Base-by-base conservation (phyloP, 2,329 filamentous ascomycete genomes). In the Pyrenochaeta sp. region DNA sequence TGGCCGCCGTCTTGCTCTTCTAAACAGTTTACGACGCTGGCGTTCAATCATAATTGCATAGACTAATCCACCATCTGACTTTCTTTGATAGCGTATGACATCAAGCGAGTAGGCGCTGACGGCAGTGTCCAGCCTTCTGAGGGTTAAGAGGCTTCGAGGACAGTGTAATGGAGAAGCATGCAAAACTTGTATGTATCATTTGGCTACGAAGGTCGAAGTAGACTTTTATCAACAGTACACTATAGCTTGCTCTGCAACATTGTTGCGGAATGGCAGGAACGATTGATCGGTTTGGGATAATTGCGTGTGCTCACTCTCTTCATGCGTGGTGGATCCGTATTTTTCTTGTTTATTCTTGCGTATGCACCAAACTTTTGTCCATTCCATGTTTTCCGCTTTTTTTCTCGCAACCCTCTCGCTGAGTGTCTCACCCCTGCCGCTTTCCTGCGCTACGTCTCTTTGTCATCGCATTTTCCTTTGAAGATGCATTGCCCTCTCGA, bases 1-100 rank as follows among this genome's bases (percentile, higher is more conserved):
- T 82, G 55, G 69, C 79, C 45, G 79, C 79, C 52, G 78, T 79
- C 65, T 71, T 82, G 64, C 75, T 82, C 60, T 71, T 81, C 54
- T 82, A 77, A 78, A 72, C 53, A 57, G 64, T 53, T 66, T 56
- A 64, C 51, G 66, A 71, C 65, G 65, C 67, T 71, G 72, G 73
- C 73, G 71, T 75, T 69, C 60, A 58, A 66, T 56, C 54, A 61
- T 66, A 67, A 64, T 72, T 74, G 71, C 72, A 71, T 75, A 75
- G 72, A 78, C 72, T 72, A 72, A 71, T 65, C 61, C 57, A 64
- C 53, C 52, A 71, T 67, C 55, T 68, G 61, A 56, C 61, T 72
- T 71, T 64, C 61, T 62, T 69, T 70, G 61, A 66, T 66, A 68
- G 63, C 69, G 67, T 67, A 66, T 60, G 59, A 61, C 64, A 68